These are phyloP conservation scores for Boletus edulis DNA, from an alignment of 768 basidiomycete species.

Conservation along the genomic window DNA sequence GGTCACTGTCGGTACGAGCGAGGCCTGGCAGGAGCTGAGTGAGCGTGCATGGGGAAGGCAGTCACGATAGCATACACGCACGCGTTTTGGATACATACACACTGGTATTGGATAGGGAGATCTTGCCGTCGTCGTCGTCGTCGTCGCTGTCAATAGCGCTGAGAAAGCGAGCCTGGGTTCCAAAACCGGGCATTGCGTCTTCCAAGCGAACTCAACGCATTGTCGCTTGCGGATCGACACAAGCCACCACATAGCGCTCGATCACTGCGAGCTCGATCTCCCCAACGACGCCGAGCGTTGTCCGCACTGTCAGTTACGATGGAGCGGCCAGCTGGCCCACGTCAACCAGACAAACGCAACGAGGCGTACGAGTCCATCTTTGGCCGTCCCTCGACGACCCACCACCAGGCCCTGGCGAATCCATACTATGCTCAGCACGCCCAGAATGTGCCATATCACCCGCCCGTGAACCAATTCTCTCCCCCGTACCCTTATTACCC, in stretches of 20 bases:
- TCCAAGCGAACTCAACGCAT: conserved; percentile 1
- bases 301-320: conserved; percentile 27
- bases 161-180: conserved; percentile 12
- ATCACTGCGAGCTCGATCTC: no score
- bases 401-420: conserved; percentile 38
- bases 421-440: conserved; percentile 18
- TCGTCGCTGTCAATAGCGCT: background rate
- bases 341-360: conserved; percentile 66
- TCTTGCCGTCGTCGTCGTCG: background rate
- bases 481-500: conserved; percentile 42
- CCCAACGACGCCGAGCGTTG: conserved; percentile 1
- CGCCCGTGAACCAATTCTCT: conserved; percentile 28
- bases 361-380: conserved; percentile 88
- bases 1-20: conserved; percentile 65
- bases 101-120: conserved; percentile 2
- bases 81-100: background rate
- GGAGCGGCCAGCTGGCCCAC: conserved; percentile 61
- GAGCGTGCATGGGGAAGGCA: conserved; percentile 27
- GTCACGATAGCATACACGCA: conserved; percentile 2
- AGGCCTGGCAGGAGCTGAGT: conserved; percentile 53
- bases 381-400: conserved; percentile 63
- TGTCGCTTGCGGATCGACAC: conserved; percentile 1
- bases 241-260: background rate
- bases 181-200: conserved; percentile 23
- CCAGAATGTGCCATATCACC: conserved; percentile 18